Base-by-base conservation (phyloP, 2,329 filamentous ascomycete species). In the Sporothrix dimorphospora region DNA sequence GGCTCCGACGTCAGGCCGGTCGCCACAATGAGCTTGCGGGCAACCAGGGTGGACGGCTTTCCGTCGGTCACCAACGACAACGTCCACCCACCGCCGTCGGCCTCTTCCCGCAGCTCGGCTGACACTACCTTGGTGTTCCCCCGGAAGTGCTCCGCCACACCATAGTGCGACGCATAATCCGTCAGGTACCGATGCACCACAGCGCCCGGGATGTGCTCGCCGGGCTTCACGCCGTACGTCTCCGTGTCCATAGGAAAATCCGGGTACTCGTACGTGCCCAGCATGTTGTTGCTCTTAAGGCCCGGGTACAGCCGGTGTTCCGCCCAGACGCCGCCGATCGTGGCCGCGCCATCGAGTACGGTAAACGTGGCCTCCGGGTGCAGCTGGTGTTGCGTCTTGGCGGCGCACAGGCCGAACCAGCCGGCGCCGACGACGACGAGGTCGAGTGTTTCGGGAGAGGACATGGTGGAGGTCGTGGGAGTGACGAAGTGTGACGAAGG, bases 251-350 rank as follows among this genome's bases (percentile, higher is more conserved):
- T 91, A 21, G 91, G 90, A 73, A 92, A 93, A 76, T 93, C 92
- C 0, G 89, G 88, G 76, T 88, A 94, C 79, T 94, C 91, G 75
- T 90, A 93, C 0, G 88, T 91, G 2, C 92, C 91, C 12, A 90
- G 79, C 78, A 93, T 86, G 77, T 94, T 94, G 80, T 95, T 94
- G 70, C 88, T 90, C 76, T 89, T 91, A 66, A 95, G 84, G 1
- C 88, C 89, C 0, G 89, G 87, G 78, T 94, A 91, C 0, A 93
- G 80, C 1, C 91, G 86, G 49, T 91, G 83, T 71, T 88, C 83
- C 9, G 89, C 87, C 92, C 92, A 94, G 19, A 89, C 89, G 4
- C 92, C 92, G 0, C 92, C 92, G 5, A 90, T 77, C 0, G 87
- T 86, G 14, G 83, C 78, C 12, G 84, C 83, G 5, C 83, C 81